Evolutionary conservation across 768 basidiomycete species (phyloP).

Genomic region (Suillus cothurnatus): DNA sequence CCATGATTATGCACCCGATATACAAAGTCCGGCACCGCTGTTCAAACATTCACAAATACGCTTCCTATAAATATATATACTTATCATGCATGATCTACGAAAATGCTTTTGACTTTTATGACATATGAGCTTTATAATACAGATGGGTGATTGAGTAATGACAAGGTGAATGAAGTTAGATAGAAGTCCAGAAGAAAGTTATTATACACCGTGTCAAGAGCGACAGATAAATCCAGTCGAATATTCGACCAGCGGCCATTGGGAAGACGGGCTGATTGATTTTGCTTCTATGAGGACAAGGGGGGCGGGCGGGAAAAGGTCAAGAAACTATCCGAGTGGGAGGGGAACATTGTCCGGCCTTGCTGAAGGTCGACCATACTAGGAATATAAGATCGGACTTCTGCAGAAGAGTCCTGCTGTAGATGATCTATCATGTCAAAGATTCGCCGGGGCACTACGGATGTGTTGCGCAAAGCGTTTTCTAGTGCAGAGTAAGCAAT

Average conservation of each 20-base stretch:
- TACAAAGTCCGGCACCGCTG: neutral
- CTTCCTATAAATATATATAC: neutral
- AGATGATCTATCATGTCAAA: constrained; percentile 47
- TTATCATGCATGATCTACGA: neutral
- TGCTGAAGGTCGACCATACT: constrained; percentile 25
- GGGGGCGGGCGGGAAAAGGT: constrained; percentile 44
- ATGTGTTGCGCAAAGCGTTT: neutral
- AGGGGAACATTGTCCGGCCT: constrained; percentile 14
- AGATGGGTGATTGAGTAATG: constrained; percentile 3
- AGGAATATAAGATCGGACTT: constrained; percentile 63
- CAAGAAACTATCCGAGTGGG: constrained; percentile 27
- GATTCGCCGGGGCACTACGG: constrained; percentile 36
- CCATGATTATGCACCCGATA: neutral
- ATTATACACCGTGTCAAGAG: constrained; percentile 6
- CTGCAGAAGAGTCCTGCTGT: constrained; percentile 56
- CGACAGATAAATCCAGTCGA: neutral
- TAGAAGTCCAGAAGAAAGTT: constrained; percentile 1
- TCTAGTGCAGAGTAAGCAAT: constrained; percentile 1
- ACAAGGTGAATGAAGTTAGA: constrained; percentile 1
- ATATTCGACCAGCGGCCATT: neutral
- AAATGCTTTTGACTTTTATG: constrained; percentile 5
- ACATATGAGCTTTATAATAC: constrained; percentile 5
- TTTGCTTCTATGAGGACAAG: constrained; percentile 3
- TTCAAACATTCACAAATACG: neutral
- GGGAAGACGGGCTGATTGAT: neutral